A percentile compares a stretch with the other conserved stretches of the same genome.
These are phyloP conservation scores for Angomonas desouzai DNA, from an alignment of 208 protist species.

Conservation along the genomic window DNA sequence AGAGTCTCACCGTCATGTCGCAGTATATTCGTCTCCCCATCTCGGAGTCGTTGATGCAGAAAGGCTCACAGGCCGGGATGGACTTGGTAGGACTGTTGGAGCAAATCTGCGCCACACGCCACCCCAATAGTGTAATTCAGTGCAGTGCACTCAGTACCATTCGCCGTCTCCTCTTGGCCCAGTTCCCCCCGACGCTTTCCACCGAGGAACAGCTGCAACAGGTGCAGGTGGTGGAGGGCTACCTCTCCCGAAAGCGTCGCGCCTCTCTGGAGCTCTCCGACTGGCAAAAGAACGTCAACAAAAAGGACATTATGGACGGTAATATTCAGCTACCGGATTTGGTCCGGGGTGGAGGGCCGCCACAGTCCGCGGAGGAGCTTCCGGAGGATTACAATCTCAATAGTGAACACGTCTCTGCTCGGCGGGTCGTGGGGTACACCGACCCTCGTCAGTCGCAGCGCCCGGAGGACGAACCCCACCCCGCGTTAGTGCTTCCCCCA, in stretches of 20 bases:
- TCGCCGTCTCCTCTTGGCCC: not conserved
- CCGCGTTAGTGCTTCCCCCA: not conserved
- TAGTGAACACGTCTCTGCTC: not conserved
- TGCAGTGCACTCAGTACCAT: not conserved
- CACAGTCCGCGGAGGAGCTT: not conserved
- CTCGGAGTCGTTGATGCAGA: not conserved
- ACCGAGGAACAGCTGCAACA: not conserved
- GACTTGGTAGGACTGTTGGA: not conserved
- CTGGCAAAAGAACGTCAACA: not conserved
- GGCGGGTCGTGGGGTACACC: not conserved
- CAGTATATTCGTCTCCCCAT: constrained; percentile 8
- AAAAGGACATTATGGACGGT: constrained; percentile 4
- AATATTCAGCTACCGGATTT: not conserved
- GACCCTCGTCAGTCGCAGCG: not conserved
- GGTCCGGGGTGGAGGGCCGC: not conserved
- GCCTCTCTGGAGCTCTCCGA: not conserved
- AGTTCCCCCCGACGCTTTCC: not conserved
- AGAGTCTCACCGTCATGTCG: not conserved
- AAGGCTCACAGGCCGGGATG: not conserved
- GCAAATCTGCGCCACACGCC: not conserved
- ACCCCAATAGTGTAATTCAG: constrained; percentile 1
- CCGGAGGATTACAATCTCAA: not conserved
- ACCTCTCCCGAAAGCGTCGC: not conserved
- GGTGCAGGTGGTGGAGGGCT: constrained; percentile 4
- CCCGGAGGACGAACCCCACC: too few relatives aligned